Conservation (phyloP, 2,329 filamentous ascomycete species). For the Aspergillus luchuensis region DNA sequence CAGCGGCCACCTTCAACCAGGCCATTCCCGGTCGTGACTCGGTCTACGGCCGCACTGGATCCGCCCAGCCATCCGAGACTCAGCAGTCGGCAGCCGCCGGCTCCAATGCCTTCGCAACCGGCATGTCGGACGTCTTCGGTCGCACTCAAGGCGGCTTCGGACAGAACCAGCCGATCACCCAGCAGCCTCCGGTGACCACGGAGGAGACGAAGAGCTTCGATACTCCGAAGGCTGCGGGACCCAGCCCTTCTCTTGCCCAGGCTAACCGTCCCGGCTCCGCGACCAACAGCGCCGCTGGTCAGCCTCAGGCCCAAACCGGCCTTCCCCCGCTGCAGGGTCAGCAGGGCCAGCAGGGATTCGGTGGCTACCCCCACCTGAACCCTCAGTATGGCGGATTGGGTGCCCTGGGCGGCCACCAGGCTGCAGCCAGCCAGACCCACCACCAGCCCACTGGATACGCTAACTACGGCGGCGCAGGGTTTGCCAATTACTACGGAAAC, state of each 20-base stretch:
- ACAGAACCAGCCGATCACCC: conserved; percentile 55
- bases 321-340: conserved; percentile 59
- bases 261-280: conserved; percentile 65
- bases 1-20: conserved; percentile 51
- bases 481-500: conserved; percentile 49
- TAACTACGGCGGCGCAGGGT: conserved; percentile 46
- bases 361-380: conserved; percentile 58
- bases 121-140: conserved; percentile 62
- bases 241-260: conserved; percentile 63
- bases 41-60: conserved; percentile 62
- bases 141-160: conserved; percentile 61
- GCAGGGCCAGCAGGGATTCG: conserved; percentile 57
- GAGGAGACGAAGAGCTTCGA: conserved; percentile 63
- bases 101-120: conserved; percentile 51
- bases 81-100: conserved; percentile 54
- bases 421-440: conserved; percentile 41
- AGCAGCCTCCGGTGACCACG: conserved; percentile 49
- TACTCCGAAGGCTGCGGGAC: conserved; percentile 58
- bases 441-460: conserved; percentile 46
- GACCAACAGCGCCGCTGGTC: conserved; percentile 59
- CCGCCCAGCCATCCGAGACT: conserved; percentile 57
- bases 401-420: conserved; percentile 46
- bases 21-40: conserved; percentile 54
- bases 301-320: conserved; percentile 52
- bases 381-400: conserved; percentile 55